Base-by-base conservation (phyloP, 163 green algal genomes). In the Scenedesmus sp. region DNA sequence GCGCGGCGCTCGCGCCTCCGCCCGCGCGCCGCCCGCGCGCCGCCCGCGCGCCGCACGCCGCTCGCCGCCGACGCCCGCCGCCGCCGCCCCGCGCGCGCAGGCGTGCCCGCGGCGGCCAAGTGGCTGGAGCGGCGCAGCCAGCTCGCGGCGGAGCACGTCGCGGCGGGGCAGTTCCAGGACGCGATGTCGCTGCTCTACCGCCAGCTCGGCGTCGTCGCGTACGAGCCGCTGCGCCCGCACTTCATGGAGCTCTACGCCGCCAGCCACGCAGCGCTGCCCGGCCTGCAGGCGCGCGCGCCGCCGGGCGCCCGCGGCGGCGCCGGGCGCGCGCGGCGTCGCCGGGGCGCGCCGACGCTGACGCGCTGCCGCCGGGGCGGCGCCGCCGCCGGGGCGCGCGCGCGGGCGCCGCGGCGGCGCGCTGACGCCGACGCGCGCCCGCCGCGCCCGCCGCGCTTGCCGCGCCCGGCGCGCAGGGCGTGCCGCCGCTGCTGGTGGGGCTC, bases 121-220 rank as follows among this genome's bases (percentile, higher is more conserved):
- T 99, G 96, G 96, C 81, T 94, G 60, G 89, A 96, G 67, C 93
- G 93, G 73, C 92, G 90, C 84, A 90, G 76, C 20, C 81, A 86
- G 66, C 83, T 99, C 65, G 92, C 96, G 18, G 94, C 90, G 39
- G 95, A 99, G 81, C 92, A 96, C 66, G 90, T 83, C 2, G 95
- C 96, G 6, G 96, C 95, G 26, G 96, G 95, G 53, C 87, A 90
- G 28, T 98, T 98, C 78, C 87, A 94, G 56, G 89, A 83, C 5
- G 95, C 95, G 29, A 98, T 98, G 93, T 93, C 93, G 36, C 86
- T 99, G 84, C 90, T 99, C 48, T 92, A 93, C 78, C 87, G 95
- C 47, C 94, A 98, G 85, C 84, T 98, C 34, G 96, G 95, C 72
- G 93, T 97, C 28, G 81, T 89, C 31, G 88, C 92, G 80, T 98